Percentiles rank a stretch among this genome's conserved stretches.
Evolutionary conservation across 2,329 filamentous ascomycete genomes (phyloP).

Genomic region (Colletotrichum abscissum): DNA sequence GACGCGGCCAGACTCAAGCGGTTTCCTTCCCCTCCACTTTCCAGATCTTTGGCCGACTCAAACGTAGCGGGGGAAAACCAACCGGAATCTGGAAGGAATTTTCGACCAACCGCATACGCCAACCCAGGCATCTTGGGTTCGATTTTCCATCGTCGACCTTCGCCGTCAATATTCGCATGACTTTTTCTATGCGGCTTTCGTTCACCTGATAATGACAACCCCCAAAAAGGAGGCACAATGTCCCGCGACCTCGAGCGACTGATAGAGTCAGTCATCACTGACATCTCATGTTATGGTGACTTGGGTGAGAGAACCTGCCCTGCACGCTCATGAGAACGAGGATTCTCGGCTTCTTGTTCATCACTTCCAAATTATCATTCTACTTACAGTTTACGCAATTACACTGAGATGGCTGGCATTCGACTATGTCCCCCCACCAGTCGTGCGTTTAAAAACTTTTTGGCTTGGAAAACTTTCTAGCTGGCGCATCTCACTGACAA

Average conservation of each 20-base stretch:
- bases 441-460: background rate
- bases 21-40: background rate
- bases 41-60: background rate
- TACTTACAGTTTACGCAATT: background rate
- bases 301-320: slow-evolving; percentile 27
- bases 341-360: too few relatives aligned
- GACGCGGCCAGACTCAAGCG: background rate
- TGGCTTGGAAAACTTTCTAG: background rate
- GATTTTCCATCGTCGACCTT: slow-evolving; percentile 28
- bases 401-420: background rate
- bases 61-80: background rate
- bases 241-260: slow-evolving; percentile 35
- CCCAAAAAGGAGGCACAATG: slow-evolving; percentile 9
- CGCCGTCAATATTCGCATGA: background rate
- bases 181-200: background rate
- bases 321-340: background rate
- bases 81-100: background rate
- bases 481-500: slow-evolving; percentile 15
- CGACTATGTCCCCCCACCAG: background rate
- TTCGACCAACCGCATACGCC: background rate
- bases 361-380: background rate
- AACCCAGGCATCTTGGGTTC: slow-evolving; percentile 13
- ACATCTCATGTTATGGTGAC: slow-evolving; percentile 37
- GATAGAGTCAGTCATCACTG: slow-evolving; percentile 35
- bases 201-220: slow-evolving; percentile 18